These are phyloP conservation scores for Alternaria sp. DNA, from an alignment of 2,329 filamentous ascomycete species.

Conservation along the genomic window DNA sequence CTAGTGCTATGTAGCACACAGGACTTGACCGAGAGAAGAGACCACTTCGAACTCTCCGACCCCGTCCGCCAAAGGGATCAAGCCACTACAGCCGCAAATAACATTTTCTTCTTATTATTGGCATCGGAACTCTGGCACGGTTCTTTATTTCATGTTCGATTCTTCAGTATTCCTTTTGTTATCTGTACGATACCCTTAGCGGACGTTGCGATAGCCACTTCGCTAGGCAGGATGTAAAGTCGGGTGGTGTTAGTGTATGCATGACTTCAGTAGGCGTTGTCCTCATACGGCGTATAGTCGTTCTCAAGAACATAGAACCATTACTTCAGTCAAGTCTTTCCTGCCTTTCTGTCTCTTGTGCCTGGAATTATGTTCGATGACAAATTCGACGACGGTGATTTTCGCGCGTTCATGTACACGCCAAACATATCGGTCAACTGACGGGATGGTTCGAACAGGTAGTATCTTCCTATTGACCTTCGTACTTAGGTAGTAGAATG, in stretches of 20 bases:
- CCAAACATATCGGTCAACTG: not conserved
- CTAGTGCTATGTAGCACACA: conserved; percentile 19
- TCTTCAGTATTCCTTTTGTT: conserved; percentile 15
- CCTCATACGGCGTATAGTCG: not conserved
- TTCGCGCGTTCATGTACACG: not conserved
- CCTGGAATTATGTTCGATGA: not conserved
- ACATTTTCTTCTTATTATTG: not conserved
- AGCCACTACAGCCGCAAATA: not conserved
- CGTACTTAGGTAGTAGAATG: not conserved
- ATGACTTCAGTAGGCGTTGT: conserved; percentile 1
- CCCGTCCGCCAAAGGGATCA: not conserved
- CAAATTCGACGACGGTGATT: not conserved
- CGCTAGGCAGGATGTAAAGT: conserved; percentile 12
- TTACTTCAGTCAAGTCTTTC: not conserved
- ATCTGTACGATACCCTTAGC: conserved; percentile 28
- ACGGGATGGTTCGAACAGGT: not conserved
- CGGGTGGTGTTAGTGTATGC: conserved; percentile 7
- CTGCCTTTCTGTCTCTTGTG: not conserved
- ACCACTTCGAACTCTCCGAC: not conserved
- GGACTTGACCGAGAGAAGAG: not conserved
- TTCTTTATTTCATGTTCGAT: not conserved
- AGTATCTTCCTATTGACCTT: not conserved
- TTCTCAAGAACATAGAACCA: conserved; percentile 11
- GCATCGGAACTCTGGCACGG: not conserved
- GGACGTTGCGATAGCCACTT: conserved; percentile 9